Evolutionary conservation across 106 monocot species (phyloP).

Genomic region (Triglochin maritima): DNA sequence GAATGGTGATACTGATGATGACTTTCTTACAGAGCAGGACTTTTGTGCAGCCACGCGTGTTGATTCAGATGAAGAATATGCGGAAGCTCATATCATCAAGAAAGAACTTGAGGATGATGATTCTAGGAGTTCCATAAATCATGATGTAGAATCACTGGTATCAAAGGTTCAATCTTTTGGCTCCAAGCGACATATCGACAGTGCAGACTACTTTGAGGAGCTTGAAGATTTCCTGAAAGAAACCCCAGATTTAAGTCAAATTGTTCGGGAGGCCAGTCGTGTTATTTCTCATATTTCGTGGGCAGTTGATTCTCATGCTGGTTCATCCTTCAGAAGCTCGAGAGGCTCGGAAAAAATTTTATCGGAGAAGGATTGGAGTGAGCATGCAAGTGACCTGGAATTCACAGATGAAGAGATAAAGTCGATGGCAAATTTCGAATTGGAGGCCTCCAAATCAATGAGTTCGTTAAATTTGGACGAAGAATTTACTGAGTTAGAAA

Average conservation of each 20-base stretch:
- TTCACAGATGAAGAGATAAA: neutral
- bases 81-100: neutral
- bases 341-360: neutral
- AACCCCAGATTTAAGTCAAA: neutral
- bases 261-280: conserved; percentile 1
- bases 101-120: neutral
- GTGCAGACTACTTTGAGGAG: neutral
- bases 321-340: neutral
- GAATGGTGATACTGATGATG: neutral
- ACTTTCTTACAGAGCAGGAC: conserved; percentile 1
- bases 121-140: neutral
- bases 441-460: neutral
- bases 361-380: neutral
- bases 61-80: neutral
- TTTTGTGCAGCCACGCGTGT: neutral
- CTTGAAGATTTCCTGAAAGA: neutral
- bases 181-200: neutral
- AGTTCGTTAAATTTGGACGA: neutral
- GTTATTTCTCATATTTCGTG: conserved; percentile 1
- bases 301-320: neutral
- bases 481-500: neutral
- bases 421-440: neutral
- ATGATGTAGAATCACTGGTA: neutral
- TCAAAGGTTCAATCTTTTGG: neutral
- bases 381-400: neutral